Conservation (phyloP, 257 asterid genomes). For the Petunia secreta region DNA sequence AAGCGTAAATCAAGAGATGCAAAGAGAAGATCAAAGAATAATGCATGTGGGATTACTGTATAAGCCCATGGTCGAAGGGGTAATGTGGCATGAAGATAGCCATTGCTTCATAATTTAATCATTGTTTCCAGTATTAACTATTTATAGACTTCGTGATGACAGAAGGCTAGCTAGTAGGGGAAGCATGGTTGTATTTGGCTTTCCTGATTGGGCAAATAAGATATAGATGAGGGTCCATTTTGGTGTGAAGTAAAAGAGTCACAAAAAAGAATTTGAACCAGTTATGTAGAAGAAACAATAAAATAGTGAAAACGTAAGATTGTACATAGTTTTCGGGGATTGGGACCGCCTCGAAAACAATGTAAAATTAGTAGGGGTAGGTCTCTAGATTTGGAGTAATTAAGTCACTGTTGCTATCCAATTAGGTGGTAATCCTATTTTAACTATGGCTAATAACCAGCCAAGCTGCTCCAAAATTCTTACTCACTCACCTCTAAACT, state of each 20-base stretch:
- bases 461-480: conserved; percentile 27
- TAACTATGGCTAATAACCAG: conserved; percentile 32
- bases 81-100: not conserved
- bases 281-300: not conserved
- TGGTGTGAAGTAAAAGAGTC: conserved; percentile 28
- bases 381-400: conserved; percentile 36
- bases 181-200: conserved; percentile 29
- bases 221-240: conserved; percentile 17
- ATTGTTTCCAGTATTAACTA: not conserved
- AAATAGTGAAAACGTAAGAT: not conserved
- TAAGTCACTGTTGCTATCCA: conserved; percentile 44
- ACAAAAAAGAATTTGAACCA: not conserved
- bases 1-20: not conserved
- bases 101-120: not conserved
- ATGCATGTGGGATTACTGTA: conserved; percentile 22
- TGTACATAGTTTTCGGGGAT: conserved; percentile 35
- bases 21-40: not conserved
- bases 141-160: not conserved
- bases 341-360: conserved; percentile 44
- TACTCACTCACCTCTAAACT: not conserved
- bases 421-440: conserved; percentile 45
- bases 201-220: conserved; percentile 34
- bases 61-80: not conserved
- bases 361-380: conserved; percentile 32
- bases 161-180: conserved; percentile 18